phyloP scores from a whole-genome alignment of 352 stramenopile species.

The Peronospora destructor region DNA sequence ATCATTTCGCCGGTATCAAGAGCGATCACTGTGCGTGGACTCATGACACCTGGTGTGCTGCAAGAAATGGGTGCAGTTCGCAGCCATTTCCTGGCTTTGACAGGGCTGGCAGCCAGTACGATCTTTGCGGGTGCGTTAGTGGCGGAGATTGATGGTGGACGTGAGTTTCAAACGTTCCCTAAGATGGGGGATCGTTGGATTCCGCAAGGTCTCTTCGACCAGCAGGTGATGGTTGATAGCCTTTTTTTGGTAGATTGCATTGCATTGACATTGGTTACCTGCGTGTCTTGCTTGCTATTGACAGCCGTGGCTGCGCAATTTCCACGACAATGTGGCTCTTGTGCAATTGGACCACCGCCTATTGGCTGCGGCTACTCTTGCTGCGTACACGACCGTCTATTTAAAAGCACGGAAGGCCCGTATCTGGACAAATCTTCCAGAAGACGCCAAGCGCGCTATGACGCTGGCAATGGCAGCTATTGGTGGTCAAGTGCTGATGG shows the following conservation, averaged over 20 bases:
- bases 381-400: slow-evolving; percentile 43
- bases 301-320: slow-evolving; percentile 69
- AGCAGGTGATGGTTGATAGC: slow-evolving; percentile 25
- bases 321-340: slow-evolving; percentile 94
- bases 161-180: slow-evolving; percentile 95
- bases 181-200: slow-evolving; percentile 90
- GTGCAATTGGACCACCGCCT: slow-evolving; percentile 96
- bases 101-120: slow-evolving; percentile 34
- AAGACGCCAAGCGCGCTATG: slow-evolving; percentile 49
- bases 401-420: slow-evolving; percentile 48
- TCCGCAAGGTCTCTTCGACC: slow-evolving; percentile 61
- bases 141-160: slow-evolving; percentile 93
- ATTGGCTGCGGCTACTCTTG: slow-evolving; percentile 84
- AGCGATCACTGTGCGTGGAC: slow-evolving; percentile 46
- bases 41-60: slow-evolving; percentile 35
- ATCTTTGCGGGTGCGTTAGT: slow-evolving; percentile 57
- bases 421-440: slow-evolving; percentile 64
- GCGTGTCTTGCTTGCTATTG: background rate
- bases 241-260: background rate
- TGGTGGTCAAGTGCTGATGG: slow-evolving; percentile 70
- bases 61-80: slow-evolving; percentile 51
- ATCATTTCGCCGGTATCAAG: slow-evolving; percentile 46
- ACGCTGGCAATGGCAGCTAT: slow-evolving; percentile 48
- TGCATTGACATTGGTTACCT: background rate
- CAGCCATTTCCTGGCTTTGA: slow-evolving; percentile 42